A percentile compares a stretch with the other conserved stretches of the same genome.
Conservation (phyloP, 1,139 yeast species). For the Groenewaldozyma auringiensis region DNA sequence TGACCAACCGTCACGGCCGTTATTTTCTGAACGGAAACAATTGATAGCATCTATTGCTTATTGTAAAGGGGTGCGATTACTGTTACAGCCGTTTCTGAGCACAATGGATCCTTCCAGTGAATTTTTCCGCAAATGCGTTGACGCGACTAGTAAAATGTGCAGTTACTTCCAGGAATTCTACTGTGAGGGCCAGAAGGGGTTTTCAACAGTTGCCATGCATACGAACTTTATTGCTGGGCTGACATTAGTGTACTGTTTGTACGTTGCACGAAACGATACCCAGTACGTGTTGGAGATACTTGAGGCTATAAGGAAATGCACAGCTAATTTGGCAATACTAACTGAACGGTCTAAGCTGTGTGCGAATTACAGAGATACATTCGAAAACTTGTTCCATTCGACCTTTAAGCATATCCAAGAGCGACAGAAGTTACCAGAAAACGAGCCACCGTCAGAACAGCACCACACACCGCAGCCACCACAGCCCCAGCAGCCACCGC, state of each 20-base stretch:
- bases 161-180: slow-evolving; percentile 51
- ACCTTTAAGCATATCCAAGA: slow-evolving; percentile 35
- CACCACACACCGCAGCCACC: slow-evolving; percentile 8
- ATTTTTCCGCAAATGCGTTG: slow-evolving; percentile 51
- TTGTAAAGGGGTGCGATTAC: slow-evolving; percentile 46
- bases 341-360: slow-evolving; percentile 56
- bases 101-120: slow-evolving; percentile 49
- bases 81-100: slow-evolving; percentile 53
- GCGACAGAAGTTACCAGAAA: background rate
- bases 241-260: slow-evolving; percentile 51
- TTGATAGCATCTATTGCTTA: slow-evolving; percentile 45
- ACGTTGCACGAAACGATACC: slow-evolving; percentile 46
- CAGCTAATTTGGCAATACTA: slow-evolving; percentile 51
- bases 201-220: slow-evolving; percentile 54
- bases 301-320: slow-evolving; percentile 53
- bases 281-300: slow-evolving; percentile 23
- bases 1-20: background rate
- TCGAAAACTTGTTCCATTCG: slow-evolving; percentile 52
- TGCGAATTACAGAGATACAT: slow-evolving; percentile 49
- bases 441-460: background rate
- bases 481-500: slow-evolving; percentile 16
- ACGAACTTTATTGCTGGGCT: slow-evolving; percentile 58
- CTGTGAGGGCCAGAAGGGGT: slow-evolving; percentile 49
- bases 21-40: slow-evolving; percentile 16
- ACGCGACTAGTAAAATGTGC: slow-evolving; percentile 58